These are phyloP conservation scores for Pseudophaeomoniella oleicola DNA, from an alignment of 2,329 filamentous ascomycete genomes.

Conservation along the genomic window DNA sequence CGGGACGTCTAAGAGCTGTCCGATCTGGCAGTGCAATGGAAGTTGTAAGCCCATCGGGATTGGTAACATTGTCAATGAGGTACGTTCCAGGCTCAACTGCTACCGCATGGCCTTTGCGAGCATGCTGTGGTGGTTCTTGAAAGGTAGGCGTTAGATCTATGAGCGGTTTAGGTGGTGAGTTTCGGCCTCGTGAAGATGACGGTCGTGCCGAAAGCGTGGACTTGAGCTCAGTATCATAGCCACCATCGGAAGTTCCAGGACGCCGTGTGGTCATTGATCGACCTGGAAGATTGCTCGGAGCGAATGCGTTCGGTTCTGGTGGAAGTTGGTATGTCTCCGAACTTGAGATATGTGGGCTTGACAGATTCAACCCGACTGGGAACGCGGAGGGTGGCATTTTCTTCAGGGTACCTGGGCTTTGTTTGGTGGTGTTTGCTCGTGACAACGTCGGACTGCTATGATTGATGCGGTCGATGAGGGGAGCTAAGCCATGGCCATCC, in stretches of 20 bases:
- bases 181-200: neutral
- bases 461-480: neutral
- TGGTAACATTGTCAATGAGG: slow-evolving; percentile 27
- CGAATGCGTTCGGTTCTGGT: slow-evolving; percentile 14
- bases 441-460: neutral
- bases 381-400: slow-evolving; percentile 13
- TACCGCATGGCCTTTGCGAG: slow-evolving; percentile 17
- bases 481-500: slow-evolving; percentile 3
- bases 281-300: slow-evolving; percentile 5
- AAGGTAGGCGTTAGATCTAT: slow-evolving; percentile 54
- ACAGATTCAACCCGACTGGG: slow-evolving; percentile 9
- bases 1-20: slow-evolving; percentile 24
- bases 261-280: slow-evolving; percentile 13
- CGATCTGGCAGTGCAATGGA: slow-evolving; percentile 21
- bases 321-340: slow-evolving; percentile 1
- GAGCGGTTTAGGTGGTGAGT: slow-evolving; percentile 40
- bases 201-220: slow-evolving; percentile 2
- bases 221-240: too few relatives aligned
- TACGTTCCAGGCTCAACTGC: slow-evolving; percentile 26
- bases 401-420: slow-evolving; percentile 4
- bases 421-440: neutral
- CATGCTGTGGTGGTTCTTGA: slow-evolving; percentile 41
- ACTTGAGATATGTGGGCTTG: neutral
- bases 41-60: slow-evolving; percentile 18
- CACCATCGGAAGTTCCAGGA: neutral